Evolutionary conservation across 2,329 filamentous ascomycete species (phyloP).

Genomic region (Fusarium tuaranense): DNA sequence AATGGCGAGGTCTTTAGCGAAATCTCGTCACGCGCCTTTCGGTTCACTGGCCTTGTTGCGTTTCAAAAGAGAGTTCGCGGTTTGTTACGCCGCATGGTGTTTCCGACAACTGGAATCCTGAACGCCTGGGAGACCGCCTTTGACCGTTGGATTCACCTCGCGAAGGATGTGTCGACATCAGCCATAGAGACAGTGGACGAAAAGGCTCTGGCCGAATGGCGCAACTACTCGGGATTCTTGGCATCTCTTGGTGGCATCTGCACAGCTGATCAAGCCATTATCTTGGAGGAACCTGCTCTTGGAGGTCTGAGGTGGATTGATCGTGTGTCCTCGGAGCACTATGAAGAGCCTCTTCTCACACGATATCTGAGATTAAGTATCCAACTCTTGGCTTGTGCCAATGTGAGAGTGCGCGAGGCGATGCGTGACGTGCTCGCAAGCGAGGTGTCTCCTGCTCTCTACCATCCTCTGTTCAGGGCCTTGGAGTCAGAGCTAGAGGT

Average conservation of each 20-base stretch:
- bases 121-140: slow-evolving; percentile 76
- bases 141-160: slow-evolving; percentile 72
- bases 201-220: slow-evolving; percentile 71
- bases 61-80: slow-evolving; percentile 75
- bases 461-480: slow-evolving; percentile 73
- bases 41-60: slow-evolving; percentile 75
- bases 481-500: slow-evolving; percentile 73
- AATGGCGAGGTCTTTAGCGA: slow-evolving; percentile 72
- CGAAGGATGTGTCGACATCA: slow-evolving; percentile 70
- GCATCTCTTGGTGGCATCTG: slow-evolving; percentile 76
- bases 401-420: slow-evolving; percentile 73
- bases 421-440: slow-evolving; percentile 74
- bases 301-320: slow-evolving; percentile 75
- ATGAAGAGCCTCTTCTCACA: slow-evolving; percentile 70
- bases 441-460: slow-evolving; percentile 72
- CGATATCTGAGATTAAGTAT: slow-evolving; percentile 73
- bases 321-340: slow-evolving; percentile 66
- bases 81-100: slow-evolving; percentile 69
- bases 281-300: slow-evolving; percentile 68
- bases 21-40: slow-evolving; percentile 72
- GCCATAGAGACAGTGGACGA: slow-evolving; percentile 66
- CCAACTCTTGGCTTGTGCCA: slow-evolving; percentile 72
- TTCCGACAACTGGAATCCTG: slow-evolving; percentile 74
- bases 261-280: slow-evolving; percentile 67
- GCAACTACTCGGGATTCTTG: slow-evolving; percentile 76